Percentiles rank a stretch among this genome's conserved stretches.
phyloP scores from a whole-genome alignment of 129 eudicot genomes.

The Saussurea involucrata region DNA sequence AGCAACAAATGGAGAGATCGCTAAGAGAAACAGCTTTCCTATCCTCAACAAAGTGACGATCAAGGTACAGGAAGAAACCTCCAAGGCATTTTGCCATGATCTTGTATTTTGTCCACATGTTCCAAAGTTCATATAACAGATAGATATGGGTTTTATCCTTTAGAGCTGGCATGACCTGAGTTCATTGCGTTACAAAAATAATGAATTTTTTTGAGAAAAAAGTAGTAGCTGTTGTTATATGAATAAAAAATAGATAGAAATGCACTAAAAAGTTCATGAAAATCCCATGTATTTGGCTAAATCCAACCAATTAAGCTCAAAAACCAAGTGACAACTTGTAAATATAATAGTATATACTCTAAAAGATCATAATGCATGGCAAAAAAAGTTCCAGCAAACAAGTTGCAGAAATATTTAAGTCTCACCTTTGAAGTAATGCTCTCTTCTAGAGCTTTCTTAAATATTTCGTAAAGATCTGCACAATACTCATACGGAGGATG shows the following conservation, averaged over 20 bases:
- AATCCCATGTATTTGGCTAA: neutral
- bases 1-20: conserved; percentile 31
- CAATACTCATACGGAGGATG: conserved; percentile 32
- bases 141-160: conserved; percentile 22
- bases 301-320: neutral
- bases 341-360: neutral
- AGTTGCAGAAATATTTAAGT: neutral
- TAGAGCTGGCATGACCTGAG: conserved; percentile 54
- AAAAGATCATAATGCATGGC: neutral
- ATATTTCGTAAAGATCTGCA: conserved; percentile 36
- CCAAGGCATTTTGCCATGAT: conserved; percentile 51
- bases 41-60: conserved; percentile 35
- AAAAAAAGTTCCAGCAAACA: neutral
- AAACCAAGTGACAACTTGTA: neutral
- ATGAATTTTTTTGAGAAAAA: neutral
- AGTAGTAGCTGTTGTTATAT: neutral
- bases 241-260: neutral
- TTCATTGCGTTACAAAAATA: neutral
- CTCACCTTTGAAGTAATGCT: conserved; percentile 42
- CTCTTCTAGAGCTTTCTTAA: conserved; percentile 38
- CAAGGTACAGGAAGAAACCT: conserved; percentile 50
- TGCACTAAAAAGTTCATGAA: neutral
- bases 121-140: conserved; percentile 35
- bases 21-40: conserved; percentile 25
- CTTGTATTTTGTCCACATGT: conserved; percentile 53